Conservation (phyloP, 148 eudicot species). For the Chenopodium berlandieri region DNA sequence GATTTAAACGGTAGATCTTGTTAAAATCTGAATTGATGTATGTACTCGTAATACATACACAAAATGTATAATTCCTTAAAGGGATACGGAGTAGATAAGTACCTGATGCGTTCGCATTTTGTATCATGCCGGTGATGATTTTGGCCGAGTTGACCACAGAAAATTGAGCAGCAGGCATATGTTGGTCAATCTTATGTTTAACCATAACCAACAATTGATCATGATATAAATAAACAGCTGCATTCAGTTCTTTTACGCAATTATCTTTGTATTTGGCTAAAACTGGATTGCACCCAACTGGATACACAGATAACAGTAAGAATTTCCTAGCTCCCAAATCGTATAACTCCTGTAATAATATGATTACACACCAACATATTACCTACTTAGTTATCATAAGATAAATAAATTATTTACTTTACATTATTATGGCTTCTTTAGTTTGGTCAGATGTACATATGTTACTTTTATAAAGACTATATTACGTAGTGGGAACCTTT, state of each 20-base stretch:
- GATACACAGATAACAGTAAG: conserved; percentile 24
- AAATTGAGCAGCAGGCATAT: conserved; percentile 29
- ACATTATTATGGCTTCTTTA: no score
- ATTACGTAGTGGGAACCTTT: no score
- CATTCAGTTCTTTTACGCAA: conserved; percentile 15
- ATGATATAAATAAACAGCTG: conserved; percentile 14
- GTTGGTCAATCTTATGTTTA: conserved; percentile 5
- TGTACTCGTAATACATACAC: no score
- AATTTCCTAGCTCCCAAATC: conserved; percentile 36
- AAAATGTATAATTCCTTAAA: no score
- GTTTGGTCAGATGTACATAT: no score
- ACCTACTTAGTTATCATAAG: no score
- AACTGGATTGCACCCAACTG: conserved; percentile 37
- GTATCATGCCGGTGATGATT: conserved; percentile 26
- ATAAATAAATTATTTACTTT: no score
- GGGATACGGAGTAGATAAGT: not conserved
- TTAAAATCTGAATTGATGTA: no score
- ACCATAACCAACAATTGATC: conserved; percentile 14
- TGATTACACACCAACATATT: no score
- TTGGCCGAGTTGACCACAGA: conserved; percentile 25
- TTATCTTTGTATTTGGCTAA: not conserved
- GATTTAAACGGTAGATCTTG: no score
- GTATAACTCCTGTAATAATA: conserved; percentile 23
- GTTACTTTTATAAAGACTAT: no score
- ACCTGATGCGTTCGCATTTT: conserved; percentile 19